These are phyloP conservation scores for Zygoascus flipseniorum DNA, from an alignment of 805 yeast species.

Conservation along the genomic window DNA sequence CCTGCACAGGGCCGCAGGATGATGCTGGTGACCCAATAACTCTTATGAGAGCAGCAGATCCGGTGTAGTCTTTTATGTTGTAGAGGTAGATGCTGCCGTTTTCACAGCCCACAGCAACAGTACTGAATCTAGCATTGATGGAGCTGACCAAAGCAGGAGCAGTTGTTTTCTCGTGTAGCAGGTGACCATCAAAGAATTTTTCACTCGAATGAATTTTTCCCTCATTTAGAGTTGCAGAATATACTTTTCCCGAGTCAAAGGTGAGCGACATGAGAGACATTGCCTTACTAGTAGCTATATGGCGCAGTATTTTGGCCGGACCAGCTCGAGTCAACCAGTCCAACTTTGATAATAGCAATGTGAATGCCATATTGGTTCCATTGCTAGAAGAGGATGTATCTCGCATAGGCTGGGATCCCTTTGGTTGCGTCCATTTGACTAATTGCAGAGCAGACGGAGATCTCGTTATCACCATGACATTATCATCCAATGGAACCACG, in stretches of 20 bases:
- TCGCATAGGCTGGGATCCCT: not conserved
- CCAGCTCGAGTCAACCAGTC: slow-evolving; percentile 9
- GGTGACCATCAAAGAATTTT: slow-evolving; percentile 8
- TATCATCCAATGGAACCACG: slow-evolving; percentile 19
- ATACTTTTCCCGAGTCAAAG: slow-evolving; percentile 21
- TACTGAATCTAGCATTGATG: slow-evolving; percentile 35
- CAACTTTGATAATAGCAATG: slow-evolving; percentile 16
- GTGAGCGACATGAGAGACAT: slow-evolving; percentile 26
- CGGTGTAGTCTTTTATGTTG: slow-evolving; percentile 31
- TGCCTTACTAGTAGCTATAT: slow-evolving; percentile 21
- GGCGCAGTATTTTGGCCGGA: slow-evolving; percentile 13
- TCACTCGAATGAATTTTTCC: slow-evolving; percentile 8
- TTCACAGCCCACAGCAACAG: slow-evolving; percentile 33
- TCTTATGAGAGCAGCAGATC: slow-evolving; percentile 25
- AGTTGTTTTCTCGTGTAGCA: slow-evolving; percentile 6
- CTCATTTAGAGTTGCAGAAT: slow-evolving; percentile 13
- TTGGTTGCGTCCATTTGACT: slow-evolving; percentile 10
- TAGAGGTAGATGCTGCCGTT: slow-evolving; percentile 32
- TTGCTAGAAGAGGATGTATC: not conserved
- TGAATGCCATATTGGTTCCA: slow-evolving; percentile 1
- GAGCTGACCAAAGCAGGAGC: slow-evolving; percentile 21
- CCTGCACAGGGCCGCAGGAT: slow-evolving; percentile 19
- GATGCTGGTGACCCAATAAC: slow-evolving; percentile 23
- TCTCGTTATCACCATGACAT: slow-evolving; percentile 18
- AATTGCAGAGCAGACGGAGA: slow-evolving; percentile 16